phyloP scores from a whole-genome alignment of 371 early-diverging fungal genomes.

The Mortierella sp. region DNA sequence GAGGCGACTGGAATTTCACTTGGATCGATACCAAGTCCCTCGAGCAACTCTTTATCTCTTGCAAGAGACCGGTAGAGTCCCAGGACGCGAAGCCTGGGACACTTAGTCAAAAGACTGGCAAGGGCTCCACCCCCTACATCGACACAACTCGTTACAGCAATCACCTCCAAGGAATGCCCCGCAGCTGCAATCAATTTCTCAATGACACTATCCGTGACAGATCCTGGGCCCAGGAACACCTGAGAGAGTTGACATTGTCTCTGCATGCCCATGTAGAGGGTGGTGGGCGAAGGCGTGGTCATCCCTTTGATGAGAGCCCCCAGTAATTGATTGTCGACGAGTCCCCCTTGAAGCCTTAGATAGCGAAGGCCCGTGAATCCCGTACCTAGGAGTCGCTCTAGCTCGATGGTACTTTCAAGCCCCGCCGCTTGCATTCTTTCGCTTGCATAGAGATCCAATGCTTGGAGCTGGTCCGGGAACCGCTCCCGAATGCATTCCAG shows the following conservation, averaged over 20 bases:
- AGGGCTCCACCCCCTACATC: conserved; percentile 45
- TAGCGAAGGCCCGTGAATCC: conserved; percentile 39
- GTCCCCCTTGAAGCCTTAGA: conserved; percentile 44
- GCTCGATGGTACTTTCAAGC: conserved; percentile 18
- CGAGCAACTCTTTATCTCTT: conserved; percentile 37
- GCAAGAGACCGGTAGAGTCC: conserved; percentile 43
- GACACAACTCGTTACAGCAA: conserved; percentile 45
- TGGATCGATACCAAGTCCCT: conserved; percentile 36
- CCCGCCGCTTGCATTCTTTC: conserved; percentile 48
- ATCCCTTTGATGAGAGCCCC: conserved; percentile 36
- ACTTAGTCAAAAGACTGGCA: conserved; percentile 34
- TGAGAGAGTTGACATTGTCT: conserved; percentile 39
- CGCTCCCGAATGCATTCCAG: conserved; percentile 29
- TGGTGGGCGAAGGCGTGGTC: neutral
- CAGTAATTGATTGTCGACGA: conserved; percentile 47
- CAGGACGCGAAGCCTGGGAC: conserved; percentile 38
- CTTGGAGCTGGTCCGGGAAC: conserved; percentile 35
- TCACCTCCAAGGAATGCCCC: conserved; percentile 39
- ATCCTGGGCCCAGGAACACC: conserved; percentile 49
- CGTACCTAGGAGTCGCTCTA: conserved; percentile 34
- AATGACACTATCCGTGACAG: conserved; percentile 41
- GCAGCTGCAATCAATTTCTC: conserved; percentile 42
- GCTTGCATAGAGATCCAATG: conserved; percentile 44
- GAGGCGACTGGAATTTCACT: neutral
- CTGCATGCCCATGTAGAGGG: neutral